A percentile compares a stretch with the other conserved stretches of the same genome.
These are phyloP conservation scores for Amylocystis lapponica DNA, from an alignment of 768 basidiomycete genomes.

Conservation along the genomic window DNA sequence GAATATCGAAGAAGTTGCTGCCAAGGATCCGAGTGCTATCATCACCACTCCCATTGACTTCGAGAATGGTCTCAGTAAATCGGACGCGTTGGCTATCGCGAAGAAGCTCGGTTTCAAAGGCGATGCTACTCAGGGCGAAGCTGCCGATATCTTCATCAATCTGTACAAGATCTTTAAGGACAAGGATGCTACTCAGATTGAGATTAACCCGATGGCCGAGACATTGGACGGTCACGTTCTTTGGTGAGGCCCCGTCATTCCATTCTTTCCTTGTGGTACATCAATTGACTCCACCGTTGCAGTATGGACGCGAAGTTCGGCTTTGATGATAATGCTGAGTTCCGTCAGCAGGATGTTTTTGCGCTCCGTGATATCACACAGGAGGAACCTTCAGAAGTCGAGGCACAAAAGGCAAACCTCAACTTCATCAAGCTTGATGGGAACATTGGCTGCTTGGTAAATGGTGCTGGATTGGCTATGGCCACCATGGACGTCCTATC, in stretches of 20 bases:
- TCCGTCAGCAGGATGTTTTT: constrained; percentile 91
- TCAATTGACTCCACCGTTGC: not conserved
- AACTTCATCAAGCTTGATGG: constrained; percentile 99
- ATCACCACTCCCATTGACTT: constrained; percentile 92
- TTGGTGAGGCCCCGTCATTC: constrained; percentile 50
- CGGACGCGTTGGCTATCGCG: constrained; percentile 73
- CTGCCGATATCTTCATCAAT: constrained; percentile 90
- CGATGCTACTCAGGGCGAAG: constrained; percentile 67
- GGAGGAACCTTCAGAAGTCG: constrained; percentile 96
- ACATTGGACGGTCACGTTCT: constrained; percentile 88
- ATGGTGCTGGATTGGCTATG: constrained; percentile 98
- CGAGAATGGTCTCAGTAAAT: constrained; percentile 69
- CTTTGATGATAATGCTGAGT: constrained; percentile 99
- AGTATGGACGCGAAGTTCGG: constrained; percentile 99
- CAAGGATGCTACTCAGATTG: constrained; percentile 98
- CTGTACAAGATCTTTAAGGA: constrained; percentile 97
- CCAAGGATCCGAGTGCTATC: constrained; percentile 90
- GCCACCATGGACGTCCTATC: constrained; percentile 99
- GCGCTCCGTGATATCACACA: constrained; percentile 86
- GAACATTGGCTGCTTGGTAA: constrained; percentile 93
- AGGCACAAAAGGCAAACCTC: constrained; percentile 91
- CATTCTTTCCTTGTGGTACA: not conserved
- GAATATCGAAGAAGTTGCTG: constrained; percentile 99
- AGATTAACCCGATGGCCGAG: constrained; percentile 97
- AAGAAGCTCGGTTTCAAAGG: constrained; percentile 85